Base-by-base conservation (phyloP, 805 yeast species). In the Barnettozyma sp. region DNA sequence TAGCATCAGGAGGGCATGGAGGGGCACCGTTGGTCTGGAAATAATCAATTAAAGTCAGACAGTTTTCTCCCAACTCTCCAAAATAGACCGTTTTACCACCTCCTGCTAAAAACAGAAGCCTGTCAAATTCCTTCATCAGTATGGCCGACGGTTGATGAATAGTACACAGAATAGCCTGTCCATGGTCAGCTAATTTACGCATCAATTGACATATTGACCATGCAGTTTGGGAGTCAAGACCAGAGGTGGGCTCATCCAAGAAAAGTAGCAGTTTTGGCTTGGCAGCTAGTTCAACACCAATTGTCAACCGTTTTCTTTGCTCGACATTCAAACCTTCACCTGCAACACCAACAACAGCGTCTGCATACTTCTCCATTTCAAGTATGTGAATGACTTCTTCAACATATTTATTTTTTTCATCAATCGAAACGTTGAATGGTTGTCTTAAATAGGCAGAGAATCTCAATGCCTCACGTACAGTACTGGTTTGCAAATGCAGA, bases 91-190 rank as follows among this genome's bases (percentile, higher is more conserved):
- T 78, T 49, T 71, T 59, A 54, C 90, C 90, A 52, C 88, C 88
- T 36, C 61, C 67, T 35, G 76, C 78, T 54, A 82, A 63, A 49
- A 82, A 76, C 44, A 82, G 63, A 45, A 84, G 65, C 49, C 87
- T 71, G 54, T 85, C 94, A 54, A 85, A 83, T 50, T 79, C 84
- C 52, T 82, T 72, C 61, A 83, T 67, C 52, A 83, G 63, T 39
- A 80, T 67, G 37, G 94, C 88, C 7, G 92, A 82, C 50, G 94
- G 94, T 60, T 82, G 94, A 60, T 82, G 92, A 47, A 83, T 82
- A 20, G 94, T 82, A 65, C 82, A 76, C 53, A 76, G 59, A 50
- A 76, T 74, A 26, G 81, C 80, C 54, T 76, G 80, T 26, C 81
- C 81, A 45, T 69, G 70, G 46, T 68, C 60, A 6, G 81, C 77